Evolutionary conservation across 2,329 filamentous ascomycete genomes (phyloP).

Genomic region (Arthrocladium fulminans): DNA sequence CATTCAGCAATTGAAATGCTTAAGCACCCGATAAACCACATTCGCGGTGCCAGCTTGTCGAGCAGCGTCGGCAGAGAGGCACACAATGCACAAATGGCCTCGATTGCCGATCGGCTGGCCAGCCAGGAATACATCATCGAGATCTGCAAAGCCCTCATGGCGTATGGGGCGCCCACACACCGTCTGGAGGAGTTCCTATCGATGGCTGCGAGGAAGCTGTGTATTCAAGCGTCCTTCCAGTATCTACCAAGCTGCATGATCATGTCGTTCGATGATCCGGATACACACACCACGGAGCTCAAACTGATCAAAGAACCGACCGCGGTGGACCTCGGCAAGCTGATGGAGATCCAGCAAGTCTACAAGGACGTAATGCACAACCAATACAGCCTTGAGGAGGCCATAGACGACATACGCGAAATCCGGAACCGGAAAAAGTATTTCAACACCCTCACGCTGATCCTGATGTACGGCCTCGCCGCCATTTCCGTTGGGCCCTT

Average conservation of each 20-base stretch:
- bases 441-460: conserved; percentile 43
- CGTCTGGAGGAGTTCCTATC: conserved; percentile 82
- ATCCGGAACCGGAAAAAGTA: conserved; percentile 52
- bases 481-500: conserved; percentile 70
- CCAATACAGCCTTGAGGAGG: conserved; percentile 37
- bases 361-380: conserved; percentile 42
- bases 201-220: conserved; percentile 79
- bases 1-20: background rate
- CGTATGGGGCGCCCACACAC: conserved; percentile 83
- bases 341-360: conserved; percentile 36
- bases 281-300: conserved; percentile 40
- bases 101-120: conserved; percentile 58
- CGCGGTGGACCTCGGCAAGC: conserved; percentile 35
- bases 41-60: background rate
- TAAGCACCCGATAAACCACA: background rate
- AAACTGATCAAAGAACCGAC: conserved; percentile 36
- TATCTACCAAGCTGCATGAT: conserved; percentile 93
- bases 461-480: conserved; percentile 65
- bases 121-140: conserved; percentile 76
- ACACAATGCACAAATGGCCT: background rate
- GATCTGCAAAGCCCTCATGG: conserved; percentile 78
- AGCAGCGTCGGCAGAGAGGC: background rate
- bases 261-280: conserved; percentile 63
- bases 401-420: conserved; percentile 33
- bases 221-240: conserved; percentile 80